phyloP scores from a whole-genome alignment of 2,329 filamentous ascomycete species.

The Colletotrichum sp. region DNA sequence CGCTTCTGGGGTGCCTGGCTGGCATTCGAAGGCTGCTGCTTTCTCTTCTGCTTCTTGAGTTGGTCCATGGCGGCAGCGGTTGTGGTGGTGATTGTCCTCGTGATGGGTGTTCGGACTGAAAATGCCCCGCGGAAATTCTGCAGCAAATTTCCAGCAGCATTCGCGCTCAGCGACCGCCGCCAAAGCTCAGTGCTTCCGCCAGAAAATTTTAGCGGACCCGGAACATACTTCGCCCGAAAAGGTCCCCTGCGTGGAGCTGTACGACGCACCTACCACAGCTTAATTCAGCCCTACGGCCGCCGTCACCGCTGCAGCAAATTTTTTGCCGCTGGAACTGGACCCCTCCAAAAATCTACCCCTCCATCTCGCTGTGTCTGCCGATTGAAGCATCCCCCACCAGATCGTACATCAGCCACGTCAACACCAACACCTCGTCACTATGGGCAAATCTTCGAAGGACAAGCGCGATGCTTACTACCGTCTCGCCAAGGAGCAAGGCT shows the following conservation, averaged over 20 bases:
- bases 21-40: constrained; percentile 6
- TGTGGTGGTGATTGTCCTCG: neutral
- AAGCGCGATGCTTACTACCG: constrained; percentile 98
- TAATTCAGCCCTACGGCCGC: constrained; percentile 29
- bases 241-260: neutral
- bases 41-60: constrained; percentile 19
- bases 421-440: constrained; percentile 9
- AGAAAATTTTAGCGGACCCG: constrained; percentile 21
- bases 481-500: constrained; percentile 97
- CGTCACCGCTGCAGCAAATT: constrained; percentile 17
- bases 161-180: neutral
- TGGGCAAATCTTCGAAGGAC: constrained; percentile 98
- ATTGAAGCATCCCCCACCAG: neutral
- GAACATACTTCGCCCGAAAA: neutral
- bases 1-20: constrained; percentile 13
- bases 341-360: constrained; percentile 1
- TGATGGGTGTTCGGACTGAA: neutral
- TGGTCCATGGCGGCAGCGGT: constrained; percentile 8
- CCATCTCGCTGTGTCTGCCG: neutral
- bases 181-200: neutral
- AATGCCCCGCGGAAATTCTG: constrained; percentile 6
- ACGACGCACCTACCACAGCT: constrained; percentile 30
- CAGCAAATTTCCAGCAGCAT: neutral
- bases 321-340: constrained; percentile 15
- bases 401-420: neutral